A percentile compares a stretch with the other conserved stretches of the same genome.
phyloP scores from a whole-genome alignment of 2,329 filamentous ascomycete genomes.

The Sporothrix dimorphospora region DNA sequence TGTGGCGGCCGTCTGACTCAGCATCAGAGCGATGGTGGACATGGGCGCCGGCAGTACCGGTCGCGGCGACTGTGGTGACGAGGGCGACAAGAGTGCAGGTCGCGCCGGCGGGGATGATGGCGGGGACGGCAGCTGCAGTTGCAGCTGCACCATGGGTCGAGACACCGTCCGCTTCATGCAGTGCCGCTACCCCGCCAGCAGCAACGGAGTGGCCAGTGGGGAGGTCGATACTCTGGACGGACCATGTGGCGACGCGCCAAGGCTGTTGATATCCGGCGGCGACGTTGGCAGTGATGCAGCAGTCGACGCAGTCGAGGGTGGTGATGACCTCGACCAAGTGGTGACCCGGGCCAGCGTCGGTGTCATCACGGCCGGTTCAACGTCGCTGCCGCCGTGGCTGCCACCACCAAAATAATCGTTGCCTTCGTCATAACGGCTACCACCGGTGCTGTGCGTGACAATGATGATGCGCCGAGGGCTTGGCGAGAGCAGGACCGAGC shows the following conservation, averaged over 20 bases:
- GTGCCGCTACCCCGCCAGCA: not conserved
- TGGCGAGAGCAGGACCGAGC: not conserved
- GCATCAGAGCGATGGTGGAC: no score
- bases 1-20: no score
- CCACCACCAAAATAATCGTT: not conserved
- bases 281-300: not conserved
- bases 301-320: not conserved
- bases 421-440: not conserved
- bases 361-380: not conserved
- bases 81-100: not conserved
- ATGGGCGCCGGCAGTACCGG: not conserved
- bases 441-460: not conserved
- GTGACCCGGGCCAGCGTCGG: not conserved
- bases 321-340: not conserved
- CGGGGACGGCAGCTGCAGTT: not conserved
- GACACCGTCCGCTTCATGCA: not conserved
- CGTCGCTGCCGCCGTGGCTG: not conserved
- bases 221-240: not conserved
- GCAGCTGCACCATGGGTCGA: no score
- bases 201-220: not conserved
- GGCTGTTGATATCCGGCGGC: not conserved
- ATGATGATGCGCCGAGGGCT: not conserved
- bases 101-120: not conserved
- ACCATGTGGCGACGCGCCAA: not conserved
- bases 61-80: not conserved